Evolutionary conservation across 202 grass and related monocot species (phyloP).

Genomic region (Panicum hallii): DNA sequence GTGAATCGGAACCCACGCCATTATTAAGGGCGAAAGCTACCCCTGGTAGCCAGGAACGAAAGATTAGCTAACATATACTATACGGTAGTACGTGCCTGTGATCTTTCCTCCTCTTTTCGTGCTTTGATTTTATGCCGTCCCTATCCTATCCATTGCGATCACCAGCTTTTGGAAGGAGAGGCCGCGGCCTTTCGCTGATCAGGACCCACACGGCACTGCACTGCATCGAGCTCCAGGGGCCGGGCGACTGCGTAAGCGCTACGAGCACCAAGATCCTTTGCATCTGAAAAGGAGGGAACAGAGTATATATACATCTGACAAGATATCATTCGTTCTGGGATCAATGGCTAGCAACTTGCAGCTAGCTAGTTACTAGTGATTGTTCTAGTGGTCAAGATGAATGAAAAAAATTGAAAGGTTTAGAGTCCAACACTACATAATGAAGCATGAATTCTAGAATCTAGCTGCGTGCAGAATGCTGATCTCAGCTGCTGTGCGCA

Average conservation of each 20-base stretch:
- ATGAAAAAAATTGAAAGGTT: too few species aligned
- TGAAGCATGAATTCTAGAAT: not conserved
- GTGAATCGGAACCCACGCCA: constrained; percentile 61
- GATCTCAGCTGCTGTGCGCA: not conserved
- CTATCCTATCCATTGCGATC: constrained; percentile 47
- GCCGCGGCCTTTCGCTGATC: constrained; percentile 1
- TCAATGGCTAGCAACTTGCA: not conserved
- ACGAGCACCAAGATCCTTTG: constrained; percentile 24
- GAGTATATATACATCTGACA: not conserved
- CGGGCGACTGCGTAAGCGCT: constrained; percentile 28
- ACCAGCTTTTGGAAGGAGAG: constrained; percentile 36
- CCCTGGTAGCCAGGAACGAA: not conserved
- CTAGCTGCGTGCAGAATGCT: not conserved
- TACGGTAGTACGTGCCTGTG: not conserved
- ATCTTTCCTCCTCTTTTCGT: constrained; percentile 7
- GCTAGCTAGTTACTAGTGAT: too few species aligned
- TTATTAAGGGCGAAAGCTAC: constrained; percentile 23
- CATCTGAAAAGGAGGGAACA: not conserved
- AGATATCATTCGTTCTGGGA: not conserved
- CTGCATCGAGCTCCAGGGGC: not conserved
- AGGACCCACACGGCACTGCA: constrained; percentile 39
- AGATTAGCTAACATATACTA: not conserved
- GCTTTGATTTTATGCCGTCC: constrained; percentile 18
- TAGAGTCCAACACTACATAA: not conserved
- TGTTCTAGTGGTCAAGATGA: not conserved